Evolutionary conservation across 768 basidiomycete genomes (phyloP).

Genomic region (Naganishia vishniacii): DNA sequence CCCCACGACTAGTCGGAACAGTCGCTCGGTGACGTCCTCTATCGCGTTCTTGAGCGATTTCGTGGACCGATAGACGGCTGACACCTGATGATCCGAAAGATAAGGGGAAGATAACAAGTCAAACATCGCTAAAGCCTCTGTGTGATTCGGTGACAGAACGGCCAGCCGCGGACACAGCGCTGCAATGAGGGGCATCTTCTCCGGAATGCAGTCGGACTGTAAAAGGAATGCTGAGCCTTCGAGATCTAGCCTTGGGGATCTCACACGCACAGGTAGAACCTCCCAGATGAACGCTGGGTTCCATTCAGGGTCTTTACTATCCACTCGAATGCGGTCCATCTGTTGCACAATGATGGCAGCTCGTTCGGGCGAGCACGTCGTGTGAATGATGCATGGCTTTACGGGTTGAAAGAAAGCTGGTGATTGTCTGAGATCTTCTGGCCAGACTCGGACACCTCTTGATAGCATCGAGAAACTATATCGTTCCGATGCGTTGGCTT

Average conservation of each 20-base stretch:
- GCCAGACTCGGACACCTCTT: constrained; percentile 15
- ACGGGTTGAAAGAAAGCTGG: constrained; percentile 8
- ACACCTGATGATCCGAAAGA: constrained; percentile 20
- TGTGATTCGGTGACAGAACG: constrained; percentile 27
- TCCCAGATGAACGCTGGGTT: constrained; percentile 4
- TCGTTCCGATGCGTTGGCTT: too few species aligned
- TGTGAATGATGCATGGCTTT: constrained; percentile 6
- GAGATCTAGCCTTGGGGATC: not conserved
- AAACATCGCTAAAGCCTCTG: constrained; percentile 26
- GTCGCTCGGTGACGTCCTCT: constrained; percentile 3
- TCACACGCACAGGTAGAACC: constrained; percentile 10
- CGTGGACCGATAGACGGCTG: not conserved
- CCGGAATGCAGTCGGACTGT: constrained; percentile 17
- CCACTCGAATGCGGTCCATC: not conserved
- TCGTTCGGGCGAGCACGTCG: constrained; percentile 1
- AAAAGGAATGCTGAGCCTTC: not conserved
- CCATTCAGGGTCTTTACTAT: not conserved
- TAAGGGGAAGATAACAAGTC: constrained; percentile 16
- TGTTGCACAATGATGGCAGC: constrained; percentile 11
- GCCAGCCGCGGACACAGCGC: constrained; percentile 18
- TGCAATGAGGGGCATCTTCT: not conserved
- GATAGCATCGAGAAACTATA: constrained; percentile 22
- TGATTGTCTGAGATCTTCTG: constrained; percentile 15
- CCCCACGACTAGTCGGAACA: not conserved
- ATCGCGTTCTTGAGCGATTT: not conserved